Conservation (phyloP, 2,329 filamentous ascomycete species). For the Claviceps africana region DNA sequence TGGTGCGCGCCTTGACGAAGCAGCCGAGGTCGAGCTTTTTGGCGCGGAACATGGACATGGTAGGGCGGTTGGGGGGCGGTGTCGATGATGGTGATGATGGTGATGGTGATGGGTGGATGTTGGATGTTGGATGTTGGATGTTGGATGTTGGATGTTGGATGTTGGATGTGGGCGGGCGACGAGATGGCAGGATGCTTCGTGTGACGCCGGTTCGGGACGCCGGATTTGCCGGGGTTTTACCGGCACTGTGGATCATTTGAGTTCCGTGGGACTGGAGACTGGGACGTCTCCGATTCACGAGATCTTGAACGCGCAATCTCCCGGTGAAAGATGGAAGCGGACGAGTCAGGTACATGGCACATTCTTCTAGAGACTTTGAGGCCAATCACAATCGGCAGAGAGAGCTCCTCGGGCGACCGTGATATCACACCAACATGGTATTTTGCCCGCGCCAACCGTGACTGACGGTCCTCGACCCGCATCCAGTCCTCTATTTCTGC, state of each 20-base stretch:
- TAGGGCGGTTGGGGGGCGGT: slow-evolving; percentile 18
- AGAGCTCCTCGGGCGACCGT: no score
- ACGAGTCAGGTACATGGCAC: not conserved
- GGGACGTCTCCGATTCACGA: not conserved
- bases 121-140: not conserved
- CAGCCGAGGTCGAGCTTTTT: slow-evolving; percentile 84
- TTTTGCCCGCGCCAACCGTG: not conserved
- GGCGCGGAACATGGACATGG: slow-evolving; percentile 72
- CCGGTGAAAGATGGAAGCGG: no score
- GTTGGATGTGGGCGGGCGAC: not conserved
- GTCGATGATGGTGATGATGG: not conserved
- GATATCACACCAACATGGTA: no score
- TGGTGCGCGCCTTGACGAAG: slow-evolving; percentile 71
- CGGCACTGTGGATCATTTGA: not conserved
- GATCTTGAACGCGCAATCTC: not conserved
- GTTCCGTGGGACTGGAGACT: not conserved
- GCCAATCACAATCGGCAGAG: not conserved
- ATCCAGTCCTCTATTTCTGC: not conserved
- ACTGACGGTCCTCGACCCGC: not conserved
- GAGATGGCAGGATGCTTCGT: not conserved
- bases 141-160: not conserved
- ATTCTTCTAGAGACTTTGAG: not conserved
- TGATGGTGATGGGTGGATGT: not conserved
- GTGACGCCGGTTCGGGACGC: no score
- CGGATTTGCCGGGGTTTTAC: not conserved